phyloP scores from a whole-genome alignment of 164 flowering plant genomes.

The Chloranthus sessilifolius region DNA sequence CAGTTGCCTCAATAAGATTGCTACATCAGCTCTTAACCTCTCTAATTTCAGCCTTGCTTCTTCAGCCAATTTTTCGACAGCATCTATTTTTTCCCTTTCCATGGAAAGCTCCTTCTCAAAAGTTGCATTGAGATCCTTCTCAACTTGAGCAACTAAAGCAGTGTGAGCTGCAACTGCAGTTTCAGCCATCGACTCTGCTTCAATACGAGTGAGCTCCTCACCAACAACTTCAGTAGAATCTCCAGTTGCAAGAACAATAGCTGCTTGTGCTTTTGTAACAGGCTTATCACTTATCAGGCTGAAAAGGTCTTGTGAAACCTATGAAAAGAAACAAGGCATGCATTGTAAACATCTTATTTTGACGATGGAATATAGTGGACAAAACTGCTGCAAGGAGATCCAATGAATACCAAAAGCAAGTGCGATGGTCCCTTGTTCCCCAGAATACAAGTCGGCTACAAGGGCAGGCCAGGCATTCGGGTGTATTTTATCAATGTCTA shows the following conservation, averaged over 20 bases:
- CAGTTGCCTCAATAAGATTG: too few relatives aligned
- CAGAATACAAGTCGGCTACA: slow-evolving; percentile 74
- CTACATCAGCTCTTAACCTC: slow-evolving; percentile 58
- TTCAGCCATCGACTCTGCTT: slow-evolving; percentile 94
- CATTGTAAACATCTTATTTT: too few relatives aligned
- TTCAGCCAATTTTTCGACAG: slow-evolving; percentile 82
- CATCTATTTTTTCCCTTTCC: slow-evolving; percentile 72
- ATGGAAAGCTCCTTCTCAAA: slow-evolving; percentile 69
- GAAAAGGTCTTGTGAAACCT: slow-evolving; percentile 94
- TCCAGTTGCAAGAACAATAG: slow-evolving; percentile 86
- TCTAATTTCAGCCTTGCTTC: slow-evolving; percentile 73
- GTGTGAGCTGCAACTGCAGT: slow-evolving; percentile 84
- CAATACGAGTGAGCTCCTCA: slow-evolving; percentile 97
- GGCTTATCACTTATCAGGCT: slow-evolving; percentile 96
- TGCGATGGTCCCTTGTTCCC: slow-evolving; percentile 79
- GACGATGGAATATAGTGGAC: too few relatives aligned
- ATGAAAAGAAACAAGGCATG: not conserved
- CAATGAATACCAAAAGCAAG: slow-evolving; percentile 77
- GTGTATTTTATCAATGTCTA: slow-evolving; percentile 80
- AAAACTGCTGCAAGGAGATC: not conserved
- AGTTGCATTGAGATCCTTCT: slow-evolving; percentile 70
- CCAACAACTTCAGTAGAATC: slow-evolving; percentile 79
- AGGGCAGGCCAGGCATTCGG: slow-evolving; percentile 98
- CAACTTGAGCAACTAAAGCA: slow-evolving; percentile 90
- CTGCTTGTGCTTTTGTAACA: slow-evolving; percentile 96